These are phyloP conservation scores for Talaromyces verruculosus DNA, from an alignment of 2,329 filamentous ascomycete species.

Conservation along the genomic window DNA sequence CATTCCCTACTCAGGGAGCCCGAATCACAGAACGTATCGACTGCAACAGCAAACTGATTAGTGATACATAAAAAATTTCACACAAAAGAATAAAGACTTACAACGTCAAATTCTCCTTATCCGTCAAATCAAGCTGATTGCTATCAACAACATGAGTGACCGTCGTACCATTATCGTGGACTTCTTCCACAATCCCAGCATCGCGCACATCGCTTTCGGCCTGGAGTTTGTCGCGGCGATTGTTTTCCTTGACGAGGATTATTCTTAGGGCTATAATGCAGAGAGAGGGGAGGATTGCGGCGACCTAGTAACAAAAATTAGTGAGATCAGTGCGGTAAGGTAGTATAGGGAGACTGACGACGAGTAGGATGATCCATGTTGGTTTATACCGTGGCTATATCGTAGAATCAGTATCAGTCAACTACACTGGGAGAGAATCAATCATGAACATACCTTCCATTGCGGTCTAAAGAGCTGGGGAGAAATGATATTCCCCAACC, in stretches of 20 bases:
- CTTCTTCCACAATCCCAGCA: slow-evolving; percentile 29
- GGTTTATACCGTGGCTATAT: slow-evolving; percentile 25
- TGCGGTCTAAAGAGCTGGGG: slow-evolving; percentile 44
- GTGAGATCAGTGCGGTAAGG: slow-evolving; percentile 24
- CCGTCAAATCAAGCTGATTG: slow-evolving; percentile 39
- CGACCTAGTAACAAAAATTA: slow-evolving; percentile 34
- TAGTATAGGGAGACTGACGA: slow-evolving; percentile 30
- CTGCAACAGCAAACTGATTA: background rate
- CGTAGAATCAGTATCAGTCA: background rate
- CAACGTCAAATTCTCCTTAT: slow-evolving; percentile 37
- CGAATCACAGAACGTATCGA: slow-evolving; percentile 16
- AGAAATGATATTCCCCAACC: slow-evolving; percentile 46
- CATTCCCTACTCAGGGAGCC: background rate
- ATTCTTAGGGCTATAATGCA: slow-evolving; percentile 44
- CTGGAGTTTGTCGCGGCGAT: slow-evolving; percentile 36
- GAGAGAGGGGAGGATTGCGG: slow-evolving; percentile 41
- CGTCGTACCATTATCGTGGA: slow-evolving; percentile 28
- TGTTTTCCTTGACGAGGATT: slow-evolving; percentile 45
- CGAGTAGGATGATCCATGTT: slow-evolving; percentile 30
- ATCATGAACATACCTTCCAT: slow-evolving; percentile 27
- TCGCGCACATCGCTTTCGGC: slow-evolving; percentile 25
- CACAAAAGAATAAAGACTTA: slow-evolving; percentile 20
- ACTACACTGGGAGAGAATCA: background rate
- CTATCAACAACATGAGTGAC: slow-evolving; percentile 36
- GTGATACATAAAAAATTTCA: background rate